phyloP scores from a whole-genome alignment of 257 asterid genomes.

The Ilex asprella region DNA sequence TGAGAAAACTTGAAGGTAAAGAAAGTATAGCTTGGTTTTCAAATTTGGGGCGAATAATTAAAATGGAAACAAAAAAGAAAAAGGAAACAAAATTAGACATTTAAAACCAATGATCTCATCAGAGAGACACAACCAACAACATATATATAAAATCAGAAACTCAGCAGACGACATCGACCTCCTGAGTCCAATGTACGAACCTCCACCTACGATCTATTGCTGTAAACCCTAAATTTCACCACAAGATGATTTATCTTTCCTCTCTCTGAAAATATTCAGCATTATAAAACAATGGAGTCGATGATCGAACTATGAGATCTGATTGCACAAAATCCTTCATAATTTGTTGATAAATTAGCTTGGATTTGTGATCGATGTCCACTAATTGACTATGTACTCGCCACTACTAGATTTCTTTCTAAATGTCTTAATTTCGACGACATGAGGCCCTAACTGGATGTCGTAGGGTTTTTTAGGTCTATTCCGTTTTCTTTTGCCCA shows the following conservation, averaged over 20 bases:
- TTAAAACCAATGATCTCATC: neutral
- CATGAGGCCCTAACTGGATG: constrained; percentile 60
- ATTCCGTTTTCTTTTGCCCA: constrained; percentile 58
- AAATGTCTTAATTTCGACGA: constrained; percentile 43
- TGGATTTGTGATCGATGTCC: constrained; percentile 98
- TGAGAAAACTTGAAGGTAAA: too few species aligned
- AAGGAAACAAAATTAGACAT: too few species aligned
- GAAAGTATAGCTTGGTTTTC: too few species aligned
- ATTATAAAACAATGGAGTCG: constrained; percentile 75
- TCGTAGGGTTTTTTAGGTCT: constrained; percentile 68
- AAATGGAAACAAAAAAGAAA: too few species aligned
- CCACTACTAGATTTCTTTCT: constrained; percentile 69
- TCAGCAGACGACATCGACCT: neutral
- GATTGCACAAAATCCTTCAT: constrained; percentile 56
- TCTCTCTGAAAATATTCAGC: too few species aligned
- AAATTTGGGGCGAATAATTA: too few species aligned
- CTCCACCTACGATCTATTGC: neutral
- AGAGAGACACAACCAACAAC: neutral
- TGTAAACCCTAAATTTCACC: too few species aligned
- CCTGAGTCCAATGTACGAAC: too few species aligned
- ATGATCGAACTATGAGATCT: constrained; percentile 83
- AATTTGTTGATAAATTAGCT: constrained; percentile 54
- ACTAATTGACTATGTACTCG: too few species aligned
- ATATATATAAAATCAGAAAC: too few species aligned
- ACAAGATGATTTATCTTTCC: too few species aligned